phyloP scores from a whole-genome alignment of 1,284 basidiomycete species.

The Moesziomyces globuligerus region DNA sequence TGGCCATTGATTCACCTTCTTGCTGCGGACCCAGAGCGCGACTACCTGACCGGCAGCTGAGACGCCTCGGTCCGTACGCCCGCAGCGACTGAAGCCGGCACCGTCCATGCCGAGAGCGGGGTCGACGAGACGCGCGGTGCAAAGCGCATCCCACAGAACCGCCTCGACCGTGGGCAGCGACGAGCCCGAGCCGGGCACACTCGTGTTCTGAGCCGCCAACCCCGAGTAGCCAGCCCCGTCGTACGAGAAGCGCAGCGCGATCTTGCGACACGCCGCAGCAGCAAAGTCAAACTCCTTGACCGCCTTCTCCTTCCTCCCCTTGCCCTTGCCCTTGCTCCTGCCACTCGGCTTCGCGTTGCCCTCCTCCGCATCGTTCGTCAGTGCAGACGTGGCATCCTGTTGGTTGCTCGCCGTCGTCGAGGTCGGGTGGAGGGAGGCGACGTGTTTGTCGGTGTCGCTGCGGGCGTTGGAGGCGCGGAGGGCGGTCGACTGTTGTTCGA shows the following conservation, averaged over 20 bases:
- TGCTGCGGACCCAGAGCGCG: constrained; percentile 76
- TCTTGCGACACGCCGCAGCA: constrained; percentile 80
- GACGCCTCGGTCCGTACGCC: constrained; percentile 93
- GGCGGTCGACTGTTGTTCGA: constrained; percentile 37
- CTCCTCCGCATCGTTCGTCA: not conserved
- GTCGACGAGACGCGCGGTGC: constrained; percentile 58
- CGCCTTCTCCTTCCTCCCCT: constrained; percentile 31
- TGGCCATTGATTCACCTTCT: constrained; percentile 56
- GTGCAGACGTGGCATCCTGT: too few species aligned
- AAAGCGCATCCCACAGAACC: constrained; percentile 79
- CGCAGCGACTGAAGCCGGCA: constrained; percentile 89
- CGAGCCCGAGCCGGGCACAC: constrained; percentile 56
- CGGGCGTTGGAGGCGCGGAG: constrained; percentile 7
- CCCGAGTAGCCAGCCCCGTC: constrained; percentile 92
- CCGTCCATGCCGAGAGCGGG: constrained; percentile 65
- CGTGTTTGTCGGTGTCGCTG: constrained; percentile 2
- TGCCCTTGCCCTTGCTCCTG: too few species aligned
- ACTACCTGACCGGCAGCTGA: constrained; percentile 94
- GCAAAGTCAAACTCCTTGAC: constrained; percentile 73
- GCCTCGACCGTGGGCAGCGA: constrained; percentile 89
- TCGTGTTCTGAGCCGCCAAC: constrained; percentile 75
- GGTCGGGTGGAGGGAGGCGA: too few species aligned
- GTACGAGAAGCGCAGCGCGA: constrained; percentile 91
- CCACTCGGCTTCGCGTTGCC: too few species aligned
- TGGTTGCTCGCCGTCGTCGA: too few species aligned